Percentiles rank a stretch among this genome's conserved stretches.
phyloP scores from a whole-genome alignment of 2,329 filamentous ascomycete species.

The Sarocladium strictum region DNA sequence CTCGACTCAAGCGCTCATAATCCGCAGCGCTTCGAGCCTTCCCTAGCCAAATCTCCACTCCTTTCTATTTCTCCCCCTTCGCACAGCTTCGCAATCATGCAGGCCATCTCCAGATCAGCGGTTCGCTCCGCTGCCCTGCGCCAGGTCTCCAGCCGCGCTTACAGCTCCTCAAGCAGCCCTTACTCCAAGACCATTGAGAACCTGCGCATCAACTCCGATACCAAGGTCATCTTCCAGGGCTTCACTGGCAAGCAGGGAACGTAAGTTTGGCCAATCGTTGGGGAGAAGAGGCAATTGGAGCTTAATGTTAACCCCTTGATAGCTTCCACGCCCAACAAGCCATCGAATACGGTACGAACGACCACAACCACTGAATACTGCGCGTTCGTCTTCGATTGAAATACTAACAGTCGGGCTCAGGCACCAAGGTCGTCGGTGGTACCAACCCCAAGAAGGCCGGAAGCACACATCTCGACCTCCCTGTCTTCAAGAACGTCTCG shows the following conservation, averaged over 20 bases:
- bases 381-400: slow-evolving; percentile 7
- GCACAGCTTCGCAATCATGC: slow-evolving; percentile 53
- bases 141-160: slow-evolving; percentile 61
- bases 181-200: slow-evolving; percentile 74
- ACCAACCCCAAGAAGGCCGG: slow-evolving; percentile 99
- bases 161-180: slow-evolving; percentile 64
- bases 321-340: slow-evolving; percentile 98
- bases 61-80: slow-evolving; percentile 17
- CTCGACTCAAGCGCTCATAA: not conserved
- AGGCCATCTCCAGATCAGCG: slow-evolving; percentile 69
- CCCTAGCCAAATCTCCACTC: slow-evolving; percentile 14
- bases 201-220: slow-evolving; percentile 87
- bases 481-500: slow-evolving; percentile 84
- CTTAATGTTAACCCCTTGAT: slow-evolving; percentile 10
- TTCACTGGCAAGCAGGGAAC: slow-evolving; percentile 97
- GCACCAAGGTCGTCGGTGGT: slow-evolving; percentile 95
- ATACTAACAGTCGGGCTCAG: slow-evolving; percentile 35
- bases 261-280: slow-evolving; percentile 46
- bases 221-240: slow-evolving; percentile 93
- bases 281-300: not conserved
- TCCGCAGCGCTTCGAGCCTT: slow-evolving; percentile 3
- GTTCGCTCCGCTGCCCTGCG: slow-evolving; percentile 64
- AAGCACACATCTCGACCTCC: slow-evolving; percentile 78
- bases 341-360: slow-evolving; percentile 84
- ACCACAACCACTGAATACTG: slow-evolving; percentile 9